A percentile compares a stretch with the other conserved stretches of the same genome.
These are phyloP conservation scores for Colletotrichum navitas DNA, from an alignment of 2,329 filamentous ascomycete species.

Conservation along the genomic window DNA sequence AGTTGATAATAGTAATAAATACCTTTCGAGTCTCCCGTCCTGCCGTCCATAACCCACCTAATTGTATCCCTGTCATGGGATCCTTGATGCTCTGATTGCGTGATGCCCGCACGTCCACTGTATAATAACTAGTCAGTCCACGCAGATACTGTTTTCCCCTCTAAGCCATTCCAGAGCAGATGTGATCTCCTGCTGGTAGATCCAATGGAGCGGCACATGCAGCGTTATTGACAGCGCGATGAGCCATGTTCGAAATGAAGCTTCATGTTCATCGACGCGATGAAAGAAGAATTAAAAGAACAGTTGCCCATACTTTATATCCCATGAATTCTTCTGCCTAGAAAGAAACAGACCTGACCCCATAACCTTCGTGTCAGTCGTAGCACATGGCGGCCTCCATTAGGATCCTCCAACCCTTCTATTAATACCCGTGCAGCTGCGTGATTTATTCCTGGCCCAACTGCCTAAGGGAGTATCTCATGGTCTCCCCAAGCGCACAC, in stretches of 20 bases:
- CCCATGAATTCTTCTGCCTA: neutral
- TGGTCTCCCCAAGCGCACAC: neutral
- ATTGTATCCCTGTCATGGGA: neutral
- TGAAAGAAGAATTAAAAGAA: neutral
- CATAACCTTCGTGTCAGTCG: neutral
- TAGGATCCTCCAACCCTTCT: too few species aligned
- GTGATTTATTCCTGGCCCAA: neutral
- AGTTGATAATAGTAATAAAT: neutral
- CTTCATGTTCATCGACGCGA: neutral
- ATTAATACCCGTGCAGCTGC: too few species aligned
- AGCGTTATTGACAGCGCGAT: neutral
- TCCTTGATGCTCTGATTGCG: neutral
- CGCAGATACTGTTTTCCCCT: neutral
- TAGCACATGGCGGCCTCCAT: neutral
- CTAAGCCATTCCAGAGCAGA: neutral
- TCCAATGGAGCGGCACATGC: neutral
- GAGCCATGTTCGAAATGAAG: neutral
- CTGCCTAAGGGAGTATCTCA: neutral
- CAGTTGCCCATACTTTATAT: neutral
- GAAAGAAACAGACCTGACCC: neutral
- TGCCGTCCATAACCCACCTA: neutral
- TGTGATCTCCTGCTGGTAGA: neutral
- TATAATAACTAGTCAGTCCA: neutral
- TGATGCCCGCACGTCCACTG: neutral
- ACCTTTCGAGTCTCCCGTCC: neutral